A percentile compares a stretch with the other conserved stretches of the same genome.
phyloP scores from a whole-genome alignment of 2,329 filamentous ascomycete genomes.

The Ophiocordyceps sinensis region DNA sequence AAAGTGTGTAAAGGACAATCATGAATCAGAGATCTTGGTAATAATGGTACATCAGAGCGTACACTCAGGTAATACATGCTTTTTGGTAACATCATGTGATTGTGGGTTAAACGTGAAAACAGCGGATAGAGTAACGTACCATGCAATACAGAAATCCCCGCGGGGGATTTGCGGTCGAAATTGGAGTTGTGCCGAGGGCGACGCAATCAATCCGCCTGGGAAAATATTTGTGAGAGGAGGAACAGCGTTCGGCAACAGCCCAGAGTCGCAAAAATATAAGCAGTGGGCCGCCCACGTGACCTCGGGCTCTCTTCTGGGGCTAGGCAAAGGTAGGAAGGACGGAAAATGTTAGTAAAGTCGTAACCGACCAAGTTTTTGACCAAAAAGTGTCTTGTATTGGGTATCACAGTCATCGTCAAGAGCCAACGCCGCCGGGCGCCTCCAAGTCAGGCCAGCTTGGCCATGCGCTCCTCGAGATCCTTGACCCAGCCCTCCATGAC shows the following conservation, averaged over 20 bases:
- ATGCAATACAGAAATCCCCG: not conserved
- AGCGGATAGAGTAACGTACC: constrained; percentile 3
- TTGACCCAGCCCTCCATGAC: constrained; percentile 84
- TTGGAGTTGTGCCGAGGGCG: not conserved
- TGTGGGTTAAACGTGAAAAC: constrained; percentile 1
- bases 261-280: too few species aligned
- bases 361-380: too few species aligned
- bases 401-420: constrained; percentile 4
- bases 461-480: constrained; percentile 66
- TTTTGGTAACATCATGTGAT: constrained; percentile 33
- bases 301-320: too few species aligned
- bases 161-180: not conserved
- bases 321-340: too few species aligned
- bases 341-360: too few species aligned
- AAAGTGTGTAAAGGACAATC: not conserved
- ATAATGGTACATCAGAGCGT: constrained; percentile 42
- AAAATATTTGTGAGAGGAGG: too few species aligned
- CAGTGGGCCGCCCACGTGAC: too few species aligned
- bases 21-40: constrained; percentile 59
- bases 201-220: too few species aligned
- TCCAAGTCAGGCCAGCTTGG: constrained; percentile 30
- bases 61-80: constrained; percentile 46
- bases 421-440: not conserved
- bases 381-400: constrained; percentile 1
- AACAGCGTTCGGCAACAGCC: too few species aligned